phyloP scores from a whole-genome alignment of 768 basidiomycete species.

The Pleurotus giganteus region DNA sequence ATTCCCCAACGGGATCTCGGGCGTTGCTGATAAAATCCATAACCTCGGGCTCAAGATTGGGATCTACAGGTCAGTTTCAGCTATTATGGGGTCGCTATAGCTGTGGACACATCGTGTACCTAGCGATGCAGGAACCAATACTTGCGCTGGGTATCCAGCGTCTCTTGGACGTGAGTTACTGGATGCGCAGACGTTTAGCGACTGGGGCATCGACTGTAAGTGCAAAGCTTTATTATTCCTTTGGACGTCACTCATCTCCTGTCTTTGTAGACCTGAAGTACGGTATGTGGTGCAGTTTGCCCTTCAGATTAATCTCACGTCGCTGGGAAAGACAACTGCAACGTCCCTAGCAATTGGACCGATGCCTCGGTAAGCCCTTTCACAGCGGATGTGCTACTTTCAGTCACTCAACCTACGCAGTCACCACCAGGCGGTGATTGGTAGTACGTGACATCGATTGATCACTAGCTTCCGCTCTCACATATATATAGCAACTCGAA shows the following conservation, averaged over 20 bases:
- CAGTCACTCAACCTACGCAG: conserved; percentile 15
- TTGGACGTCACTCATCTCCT: background rate
- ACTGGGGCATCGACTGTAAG: conserved; percentile 51
- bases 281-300: conserved; percentile 27
- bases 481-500: conserved; percentile 44
- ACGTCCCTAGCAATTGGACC: conserved; percentile 50
- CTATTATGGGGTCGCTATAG: background rate
- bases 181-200: conserved; percentile 50
- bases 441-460: conserved; percentile 37
- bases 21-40: conserved; percentile 43
- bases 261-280: conserved; percentile 41
- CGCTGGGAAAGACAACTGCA: conserved; percentile 44
- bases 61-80: conserved; percentile 41
- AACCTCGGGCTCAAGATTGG: conserved; percentile 47
- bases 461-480: background rate
- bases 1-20: conserved; percentile 51
- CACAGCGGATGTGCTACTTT: background rate
- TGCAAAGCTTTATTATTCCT: background rate
- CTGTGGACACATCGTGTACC: background rate
- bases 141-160: conserved; percentile 56
- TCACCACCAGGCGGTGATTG: conserved; percentile 38
- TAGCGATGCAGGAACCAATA: conserved; percentile 52
- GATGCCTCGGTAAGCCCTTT: conserved; percentile 33
- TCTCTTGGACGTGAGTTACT: conserved; percentile 47
- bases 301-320: background rate